These are phyloP conservation scores for Viola pubescens DNA, from an alignment of 441 rosid species.

Conservation along the genomic window DNA sequence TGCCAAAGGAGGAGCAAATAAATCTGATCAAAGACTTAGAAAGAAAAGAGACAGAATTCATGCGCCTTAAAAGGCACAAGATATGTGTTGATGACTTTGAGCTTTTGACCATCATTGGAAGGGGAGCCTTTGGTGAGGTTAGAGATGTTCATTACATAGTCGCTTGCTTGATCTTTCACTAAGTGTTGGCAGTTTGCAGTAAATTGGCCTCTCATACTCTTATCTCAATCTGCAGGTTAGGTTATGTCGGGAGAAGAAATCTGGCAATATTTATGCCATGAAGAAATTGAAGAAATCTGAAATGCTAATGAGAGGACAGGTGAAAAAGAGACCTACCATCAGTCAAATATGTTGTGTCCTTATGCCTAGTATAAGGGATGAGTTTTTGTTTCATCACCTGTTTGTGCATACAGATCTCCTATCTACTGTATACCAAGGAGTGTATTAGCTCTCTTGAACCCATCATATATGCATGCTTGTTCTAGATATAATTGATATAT, in stretches of 20 bases:
- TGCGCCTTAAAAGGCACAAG: slow-evolving; percentile 90
- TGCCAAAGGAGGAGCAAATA: slow-evolving; percentile 79
- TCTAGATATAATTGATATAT: neutral
- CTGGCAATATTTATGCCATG: slow-evolving; percentile 95
- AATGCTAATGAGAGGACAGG: slow-evolving; percentile 97
- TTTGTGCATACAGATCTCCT: slow-evolving; percentile 8
- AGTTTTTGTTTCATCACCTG: neutral
- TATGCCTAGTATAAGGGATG: neutral
- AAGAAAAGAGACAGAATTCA: slow-evolving; percentile 88
- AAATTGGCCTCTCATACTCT: neutral
- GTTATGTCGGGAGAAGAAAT: slow-evolving; percentile 84
- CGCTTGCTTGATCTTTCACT: slow-evolving; percentile 7
- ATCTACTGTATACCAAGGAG: neutral
- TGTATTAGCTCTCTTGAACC: neutral
- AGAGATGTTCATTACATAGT: slow-evolving; percentile 20
- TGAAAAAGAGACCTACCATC: slow-evolving; percentile 24
- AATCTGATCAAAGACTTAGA: slow-evolving; percentile 84
- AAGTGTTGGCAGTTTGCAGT: slow-evolving; percentile 1
- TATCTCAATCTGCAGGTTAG: slow-evolving; percentile 52
- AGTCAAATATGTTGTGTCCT: slow-evolving; percentile 9
- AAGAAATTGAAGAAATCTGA: slow-evolving; percentile 97
- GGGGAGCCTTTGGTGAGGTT: slow-evolving; percentile 98
- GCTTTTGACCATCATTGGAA: slow-evolving; percentile 85
- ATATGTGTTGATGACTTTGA: slow-evolving; percentile 90
- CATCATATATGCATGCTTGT: neutral